Evolutionary conservation across 345 rosid genomes (phyloP).

Genomic region (Eucalyptus viminalis): DNA sequence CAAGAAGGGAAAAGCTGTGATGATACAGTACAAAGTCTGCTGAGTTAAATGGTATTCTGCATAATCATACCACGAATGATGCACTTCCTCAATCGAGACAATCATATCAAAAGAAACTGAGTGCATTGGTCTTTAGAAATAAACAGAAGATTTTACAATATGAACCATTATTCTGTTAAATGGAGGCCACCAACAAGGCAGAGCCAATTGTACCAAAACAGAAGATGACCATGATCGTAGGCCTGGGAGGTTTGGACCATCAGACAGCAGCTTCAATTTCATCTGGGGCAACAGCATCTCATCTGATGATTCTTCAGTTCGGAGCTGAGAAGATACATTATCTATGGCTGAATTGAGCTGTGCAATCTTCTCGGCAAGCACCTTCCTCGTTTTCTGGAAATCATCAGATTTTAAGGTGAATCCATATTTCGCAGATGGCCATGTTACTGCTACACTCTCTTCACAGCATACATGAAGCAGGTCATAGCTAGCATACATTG

Average conservation of each 20-base stretch:
- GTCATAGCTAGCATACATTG: not conserved
- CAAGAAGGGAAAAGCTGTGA: not conserved
- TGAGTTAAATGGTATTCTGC: not conserved
- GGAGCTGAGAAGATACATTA: constrained; percentile 72
- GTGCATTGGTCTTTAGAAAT: not conserved
- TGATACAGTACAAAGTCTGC: not conserved
- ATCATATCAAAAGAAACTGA: not conserved
- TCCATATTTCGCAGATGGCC: not conserved
- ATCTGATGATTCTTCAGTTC: constrained; percentile 48
- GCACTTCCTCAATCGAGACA: not conserved
- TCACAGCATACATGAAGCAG: not conserved
- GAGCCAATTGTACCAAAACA: not conserved
- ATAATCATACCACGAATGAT: not conserved
- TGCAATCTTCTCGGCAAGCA: constrained; percentile 74
- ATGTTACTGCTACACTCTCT: not conserved
- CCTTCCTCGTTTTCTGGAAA: constrained; percentile 69
- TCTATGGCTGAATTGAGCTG: constrained; percentile 87
- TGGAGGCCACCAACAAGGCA: not conserved
- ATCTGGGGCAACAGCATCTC: constrained; percentile 42
- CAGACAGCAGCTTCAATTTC: constrained; percentile 58
- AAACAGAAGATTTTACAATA: not conserved
- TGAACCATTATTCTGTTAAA: not conserved
- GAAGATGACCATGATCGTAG: not conserved
- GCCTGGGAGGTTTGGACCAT: not conserved
- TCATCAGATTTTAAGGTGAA: not conserved